Percentiles rank a stretch among this genome's conserved stretches.
These are phyloP conservation scores for Pseudozyma sp. DNA, from an alignment of 1,284 basidiomycete genomes.

Conservation along the genomic window DNA sequence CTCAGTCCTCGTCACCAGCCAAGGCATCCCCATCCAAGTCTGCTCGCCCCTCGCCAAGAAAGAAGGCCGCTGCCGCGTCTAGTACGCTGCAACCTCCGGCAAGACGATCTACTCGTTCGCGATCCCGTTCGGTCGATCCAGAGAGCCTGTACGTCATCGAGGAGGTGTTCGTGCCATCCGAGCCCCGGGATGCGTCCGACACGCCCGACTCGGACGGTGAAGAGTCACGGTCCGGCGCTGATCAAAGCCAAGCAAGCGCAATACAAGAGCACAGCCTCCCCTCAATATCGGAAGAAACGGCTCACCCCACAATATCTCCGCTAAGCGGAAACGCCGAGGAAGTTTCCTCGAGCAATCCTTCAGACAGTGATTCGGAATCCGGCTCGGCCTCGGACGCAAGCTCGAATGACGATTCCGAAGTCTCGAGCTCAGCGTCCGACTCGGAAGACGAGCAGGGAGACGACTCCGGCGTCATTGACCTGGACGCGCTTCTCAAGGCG, in stretches of 20 bases:
- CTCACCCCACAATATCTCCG: neutral
- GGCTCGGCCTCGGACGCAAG: slow-evolving; percentile 17
- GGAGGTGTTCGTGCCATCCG: slow-evolving; percentile 2
- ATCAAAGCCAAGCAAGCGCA: slow-evolving; percentile 1
- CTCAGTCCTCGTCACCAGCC: slow-evolving; percentile 9
- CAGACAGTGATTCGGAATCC: slow-evolving; percentile 13
- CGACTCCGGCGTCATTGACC: slow-evolving; percentile 12
- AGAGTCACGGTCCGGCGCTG: slow-evolving; percentile 4
- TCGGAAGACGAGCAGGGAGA: slow-evolving; percentile 28
- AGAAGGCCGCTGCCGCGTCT: slow-evolving; percentile 24
- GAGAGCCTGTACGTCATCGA: slow-evolving; percentile 27
- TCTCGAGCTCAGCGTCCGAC: slow-evolving; percentile 28
- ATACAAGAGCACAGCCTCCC: slow-evolving; percentile 16
- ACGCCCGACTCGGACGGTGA: slow-evolving; percentile 11
- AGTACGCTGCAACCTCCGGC: slow-evolving; percentile 24
- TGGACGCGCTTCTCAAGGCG: slow-evolving; percentile 44
- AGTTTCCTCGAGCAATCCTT: slow-evolving; percentile 12
- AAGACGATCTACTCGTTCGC: slow-evolving; percentile 36
- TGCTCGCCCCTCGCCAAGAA: slow-evolving; percentile 32
- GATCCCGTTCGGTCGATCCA: slow-evolving; percentile 35
- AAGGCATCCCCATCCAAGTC: slow-evolving; percentile 26
- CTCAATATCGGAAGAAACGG: slow-evolving; percentile 19
- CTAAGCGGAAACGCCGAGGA: neutral
- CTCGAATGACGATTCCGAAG: slow-evolving; percentile 17
- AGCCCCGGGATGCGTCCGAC: slow-evolving; percentile 4